Conservation (phyloP, 768 basidiomycete genomes). For the Nidularia sp. region DNA sequence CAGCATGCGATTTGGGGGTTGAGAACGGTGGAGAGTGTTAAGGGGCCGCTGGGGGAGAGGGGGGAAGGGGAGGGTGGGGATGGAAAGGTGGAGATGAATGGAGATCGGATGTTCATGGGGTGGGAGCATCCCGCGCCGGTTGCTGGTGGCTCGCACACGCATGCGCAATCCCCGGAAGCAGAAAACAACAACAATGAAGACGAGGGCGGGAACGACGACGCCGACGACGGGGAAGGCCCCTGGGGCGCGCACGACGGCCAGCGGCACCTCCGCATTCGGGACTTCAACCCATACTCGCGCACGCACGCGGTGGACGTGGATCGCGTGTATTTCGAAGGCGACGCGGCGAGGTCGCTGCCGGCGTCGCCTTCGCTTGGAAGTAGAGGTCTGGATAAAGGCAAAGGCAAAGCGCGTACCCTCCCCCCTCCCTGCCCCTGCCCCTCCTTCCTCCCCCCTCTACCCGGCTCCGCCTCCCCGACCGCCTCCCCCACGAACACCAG, state of each 20-base stretch:
- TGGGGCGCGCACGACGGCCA: neutral
- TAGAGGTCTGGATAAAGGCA: slow-evolving; percentile 12
- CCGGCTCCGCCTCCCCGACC: too few relatives aligned
- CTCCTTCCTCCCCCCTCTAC: neutral
- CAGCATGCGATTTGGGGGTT: slow-evolving; percentile 51
- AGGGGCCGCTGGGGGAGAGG: slow-evolving; percentile 8
- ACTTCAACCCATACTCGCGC: slow-evolving; percentile 27
- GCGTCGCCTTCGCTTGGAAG: neutral
- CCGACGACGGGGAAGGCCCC: too few relatives aligned
- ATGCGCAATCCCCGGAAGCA: neutral
- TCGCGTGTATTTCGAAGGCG: neutral
- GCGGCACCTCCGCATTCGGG: slow-evolving; percentile 22
- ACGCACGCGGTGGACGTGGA: slow-evolving; percentile 5
- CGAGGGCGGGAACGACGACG: too few relatives aligned
- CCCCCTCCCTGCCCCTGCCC: neutral
- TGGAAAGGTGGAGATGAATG: slow-evolving; percentile 1
- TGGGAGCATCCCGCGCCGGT: slow-evolving; percentile 3
- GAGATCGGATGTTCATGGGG: neutral
- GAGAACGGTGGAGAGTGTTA: slow-evolving; percentile 43
- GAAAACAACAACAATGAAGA: neutral
- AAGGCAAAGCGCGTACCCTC: slow-evolving; percentile 9
- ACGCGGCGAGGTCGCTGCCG: neutral
- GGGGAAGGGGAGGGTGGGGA: slow-evolving; percentile 3
- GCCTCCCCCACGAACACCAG: too few relatives aligned
- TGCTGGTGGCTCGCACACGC: neutral